Conservation (phyloP, 495 filamentous ascomycete species). For the Neurospora terricola region DNA sequence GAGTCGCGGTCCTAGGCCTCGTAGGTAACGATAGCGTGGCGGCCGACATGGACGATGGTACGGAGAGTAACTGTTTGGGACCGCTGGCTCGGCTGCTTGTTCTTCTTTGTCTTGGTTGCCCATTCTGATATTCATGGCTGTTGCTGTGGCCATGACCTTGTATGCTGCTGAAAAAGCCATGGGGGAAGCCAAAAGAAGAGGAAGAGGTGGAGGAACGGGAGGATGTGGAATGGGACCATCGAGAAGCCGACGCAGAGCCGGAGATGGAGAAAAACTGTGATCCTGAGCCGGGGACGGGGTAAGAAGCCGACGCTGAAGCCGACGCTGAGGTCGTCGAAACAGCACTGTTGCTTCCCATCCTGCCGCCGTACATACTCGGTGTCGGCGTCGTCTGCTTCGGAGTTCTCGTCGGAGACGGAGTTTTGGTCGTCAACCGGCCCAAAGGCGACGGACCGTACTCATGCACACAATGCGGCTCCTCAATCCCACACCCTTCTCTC, state of each 20-base stretch:
- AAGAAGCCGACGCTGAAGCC: background rate
- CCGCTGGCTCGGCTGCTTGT: background rate
- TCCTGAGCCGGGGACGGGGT: background rate
- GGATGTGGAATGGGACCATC: background rate
- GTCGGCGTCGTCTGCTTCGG: background rate
- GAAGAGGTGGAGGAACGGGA: background rate
- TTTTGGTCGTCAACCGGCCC: constrained; percentile 14
- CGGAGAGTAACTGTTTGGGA: background rate
- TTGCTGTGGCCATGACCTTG: background rate
- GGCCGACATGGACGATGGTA: background rate
- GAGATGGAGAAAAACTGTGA: background rate
- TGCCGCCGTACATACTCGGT: constrained; percentile 12
- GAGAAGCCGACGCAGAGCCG: background rate
- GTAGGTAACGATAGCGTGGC: background rate
- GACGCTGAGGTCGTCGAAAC: background rate
- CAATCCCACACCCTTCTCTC: constrained; percentile 31
- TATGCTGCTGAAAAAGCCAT: background rate
- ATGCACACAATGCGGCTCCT: constrained; percentile 36
- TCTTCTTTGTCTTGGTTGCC: background rate
- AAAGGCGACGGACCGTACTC: constrained; percentile 27
- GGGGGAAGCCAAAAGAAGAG: background rate
- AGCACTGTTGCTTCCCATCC: constrained; percentile 10
- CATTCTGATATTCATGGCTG: background rate
- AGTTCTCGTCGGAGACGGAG: constrained; percentile 1
- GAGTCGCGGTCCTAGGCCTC: background rate